Percentiles rank a stretch among this genome's conserved stretches.
phyloP scores from a whole-genome alignment of 768 basidiomycete species.

The Suillus plorans region DNA sequence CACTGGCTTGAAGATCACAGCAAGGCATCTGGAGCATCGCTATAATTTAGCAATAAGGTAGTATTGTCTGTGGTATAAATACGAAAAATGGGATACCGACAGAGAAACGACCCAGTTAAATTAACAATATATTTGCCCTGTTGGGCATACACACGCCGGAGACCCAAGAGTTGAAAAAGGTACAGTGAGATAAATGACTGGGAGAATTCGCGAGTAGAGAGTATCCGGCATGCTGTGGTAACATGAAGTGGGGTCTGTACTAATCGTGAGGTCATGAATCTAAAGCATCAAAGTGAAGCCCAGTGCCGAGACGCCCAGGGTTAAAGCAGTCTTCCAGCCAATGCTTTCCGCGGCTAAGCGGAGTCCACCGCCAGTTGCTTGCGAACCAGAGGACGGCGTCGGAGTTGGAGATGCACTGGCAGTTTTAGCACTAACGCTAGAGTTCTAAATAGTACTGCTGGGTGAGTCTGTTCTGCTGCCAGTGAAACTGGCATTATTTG shows the following conservation, averaged over 20 bases:
- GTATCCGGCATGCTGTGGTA: background rate
- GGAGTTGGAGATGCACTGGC: background rate
- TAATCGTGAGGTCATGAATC: constrained; percentile 1
- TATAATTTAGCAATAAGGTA: constrained; percentile 13
- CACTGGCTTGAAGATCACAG: background rate
- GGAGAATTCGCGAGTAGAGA: background rate
- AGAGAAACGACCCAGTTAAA: background rate
- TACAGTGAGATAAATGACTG: background rate
- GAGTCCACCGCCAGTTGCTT: constrained; percentile 10
- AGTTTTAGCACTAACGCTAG: background rate
- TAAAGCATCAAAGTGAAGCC: constrained; percentile 21
- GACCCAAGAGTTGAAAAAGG: background rate
- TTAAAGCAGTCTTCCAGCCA: constrained; percentile 17
- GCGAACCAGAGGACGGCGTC: constrained; percentile 1
- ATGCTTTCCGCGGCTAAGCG: constrained; percentile 5
- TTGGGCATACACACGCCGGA: background rate
- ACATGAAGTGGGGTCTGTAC: constrained; percentile 1
- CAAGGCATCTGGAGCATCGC: background rate
- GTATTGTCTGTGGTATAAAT: constrained; percentile 1
- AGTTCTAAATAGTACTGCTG: background rate
- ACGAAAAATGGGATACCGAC: background rate
- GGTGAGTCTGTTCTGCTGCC: constrained; percentile 3
- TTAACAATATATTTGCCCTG: background rate
- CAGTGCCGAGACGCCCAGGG: constrained; percentile 19
- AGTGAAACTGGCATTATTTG: constrained; percentile 8